Evolutionary conservation across 768 basidiomycete species (phyloP), one percentile per base, ranked within the genome.

Genomic region (Lyophyllum atratum): DNA sequence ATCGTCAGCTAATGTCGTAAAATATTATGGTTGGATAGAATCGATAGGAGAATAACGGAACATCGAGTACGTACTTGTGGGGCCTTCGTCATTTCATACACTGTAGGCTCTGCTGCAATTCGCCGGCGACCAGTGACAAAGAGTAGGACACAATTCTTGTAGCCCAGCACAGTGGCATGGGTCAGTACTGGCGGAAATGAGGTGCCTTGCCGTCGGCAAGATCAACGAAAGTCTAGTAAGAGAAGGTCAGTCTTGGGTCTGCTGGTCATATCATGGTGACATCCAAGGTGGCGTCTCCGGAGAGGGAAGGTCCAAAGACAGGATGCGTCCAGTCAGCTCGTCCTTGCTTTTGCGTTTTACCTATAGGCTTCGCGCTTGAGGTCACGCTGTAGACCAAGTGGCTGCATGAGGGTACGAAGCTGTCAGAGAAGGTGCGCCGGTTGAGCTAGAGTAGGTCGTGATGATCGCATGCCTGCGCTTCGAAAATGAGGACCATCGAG

Each of bases 401-500:
- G 42, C 5, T 19, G 24, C 15, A 45, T 39, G n/a, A n/a, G 28
- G 52, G 5, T 28, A 24, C 21, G 51, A 49, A 37, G 26, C 52
- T 55, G 59, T 44, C 59, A 60, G 45, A 42, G 40, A 56, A 52
- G 54, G 9, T 34, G 24, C 45, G n/a, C 29, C 3, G 40, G 33
- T 34, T 49, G 50, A 39, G 50, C 34, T 47, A 19, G n/a, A 49
- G 15, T n/a, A 34, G 40, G 54, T 43, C 22, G 59, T 59, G 54
- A 48, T 59, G 59, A 52, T 55, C 37, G 50, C 45, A 55, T 44
- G 22, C 25, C 11, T 15, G 10, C 34, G 34, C 42, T 52, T 49
- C 21, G 15, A 24, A 5, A 22, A 58, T 26, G 50, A 46, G 45
- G 25, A 25, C 24, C 45, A 8, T 19, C 46, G 17, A 47, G 11